These are phyloP conservation scores for Colletotrichum truncatum DNA, from an alignment of 2,329 filamentous ascomycete genomes.

Conservation along the genomic window DNA sequence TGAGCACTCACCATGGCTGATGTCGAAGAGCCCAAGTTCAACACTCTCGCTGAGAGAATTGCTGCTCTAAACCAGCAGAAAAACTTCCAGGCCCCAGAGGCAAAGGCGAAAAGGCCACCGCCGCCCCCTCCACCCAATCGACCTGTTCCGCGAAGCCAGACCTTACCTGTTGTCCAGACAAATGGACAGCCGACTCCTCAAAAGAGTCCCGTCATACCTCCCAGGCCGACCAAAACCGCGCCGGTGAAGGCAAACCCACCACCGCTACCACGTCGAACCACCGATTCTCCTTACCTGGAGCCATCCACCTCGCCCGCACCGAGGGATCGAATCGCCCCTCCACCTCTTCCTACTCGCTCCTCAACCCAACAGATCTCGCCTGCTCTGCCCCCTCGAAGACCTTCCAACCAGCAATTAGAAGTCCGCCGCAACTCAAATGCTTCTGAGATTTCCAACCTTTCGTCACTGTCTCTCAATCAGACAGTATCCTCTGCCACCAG, in stretches of 20 bases:
- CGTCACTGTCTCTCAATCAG: constrained; percentile 58
- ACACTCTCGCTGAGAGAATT: constrained; percentile 68
- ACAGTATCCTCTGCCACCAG: constrained; percentile 58
- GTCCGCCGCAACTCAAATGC: constrained; percentile 64
- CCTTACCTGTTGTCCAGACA: constrained; percentile 44
- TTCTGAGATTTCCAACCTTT: constrained; percentile 65
- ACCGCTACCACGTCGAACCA: constrained; percentile 48
- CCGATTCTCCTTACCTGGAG: constrained; percentile 33
- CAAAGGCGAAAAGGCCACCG: constrained; percentile 47
- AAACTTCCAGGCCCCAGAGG: constrained; percentile 58
- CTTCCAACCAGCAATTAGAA: constrained; percentile 53
- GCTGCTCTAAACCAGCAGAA: constrained; percentile 71
- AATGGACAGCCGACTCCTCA: constrained; percentile 30
- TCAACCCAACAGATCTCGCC: constrained; percentile 52
- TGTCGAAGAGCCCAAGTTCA: constrained; percentile 69
- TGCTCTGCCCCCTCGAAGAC: constrained; percentile 59
- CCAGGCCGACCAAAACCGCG: constrained; percentile 41
- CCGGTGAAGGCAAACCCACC: constrained; percentile 43
- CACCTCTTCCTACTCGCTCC: constrained; percentile 48
- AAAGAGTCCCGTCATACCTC: constrained; percentile 48
- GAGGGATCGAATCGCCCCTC: constrained; percentile 40
- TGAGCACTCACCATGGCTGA: constrained; percentile 59
- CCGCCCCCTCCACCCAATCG: constrained; percentile 57
- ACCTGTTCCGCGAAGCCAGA: constrained; percentile 47
- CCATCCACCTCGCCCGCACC: constrained; percentile 36